Base-by-base conservation (phyloP, 768 basidiomycete genomes). In the Pleurotus pulmonarius region DNA sequence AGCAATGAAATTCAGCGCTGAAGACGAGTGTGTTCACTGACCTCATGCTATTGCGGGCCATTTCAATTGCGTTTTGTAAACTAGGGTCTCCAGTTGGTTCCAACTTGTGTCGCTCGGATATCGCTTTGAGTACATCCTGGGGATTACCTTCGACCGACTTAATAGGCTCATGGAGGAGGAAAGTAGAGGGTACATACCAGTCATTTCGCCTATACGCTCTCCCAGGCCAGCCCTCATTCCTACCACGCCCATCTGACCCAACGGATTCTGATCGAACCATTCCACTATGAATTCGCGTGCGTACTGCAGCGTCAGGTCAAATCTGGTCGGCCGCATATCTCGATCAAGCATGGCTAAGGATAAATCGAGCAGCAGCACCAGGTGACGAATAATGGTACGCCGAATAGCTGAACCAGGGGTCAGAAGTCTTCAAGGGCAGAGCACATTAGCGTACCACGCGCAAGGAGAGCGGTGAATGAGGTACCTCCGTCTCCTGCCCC, bases 201-300 rank as follows among this genome's bases (percentile, higher is more conserved):
- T 91, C 87, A 99, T 91, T 58, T 94, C 90, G 1, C 92, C 85
- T 41, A 98, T 74, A 3, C 92, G 83, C 70, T 98, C 97, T 0
- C 94, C 94, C 20, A 98, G 70, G 0, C 97, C 93, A 34, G 91
- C 85, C 20, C 94, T 78, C 83, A 98, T 93, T 4, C 92, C 93
- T 15, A 98, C 92, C 26, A 98, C 75, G 1, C 94, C 96, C 60
- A 99, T 92, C 71, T 98, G 97, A 18, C 96, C 95, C 11, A 99
- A 78, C 1, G 97, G 97, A 65, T 99, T 99, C 74, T 98, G 97
- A 72, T 99, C 97, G 70, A 98, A 99, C 95, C 96, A 99, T 69
- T 99, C 97, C 5, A 82, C 76, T 25, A 98, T 81, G 62, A 98
- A 99, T 63, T 92, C 92, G 57, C 94, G 83, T 12, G 94, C 83